Base-by-base conservation (phyloP, 192 early-diverging fungal genomes). In the Funneliformis geosporum region DNA sequence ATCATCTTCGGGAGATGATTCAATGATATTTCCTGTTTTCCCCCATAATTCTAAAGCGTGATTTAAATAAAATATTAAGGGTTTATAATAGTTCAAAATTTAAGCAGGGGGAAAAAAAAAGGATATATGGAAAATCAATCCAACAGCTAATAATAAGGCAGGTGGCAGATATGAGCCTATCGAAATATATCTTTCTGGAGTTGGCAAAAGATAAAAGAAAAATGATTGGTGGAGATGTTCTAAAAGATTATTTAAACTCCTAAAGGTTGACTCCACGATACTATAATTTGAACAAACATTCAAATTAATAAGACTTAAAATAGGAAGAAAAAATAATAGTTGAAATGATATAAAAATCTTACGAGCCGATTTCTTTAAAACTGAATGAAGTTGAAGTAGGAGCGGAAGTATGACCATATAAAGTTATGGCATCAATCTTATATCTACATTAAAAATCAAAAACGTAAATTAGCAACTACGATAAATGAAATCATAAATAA, bases 161-260 rank as follows among this genome's bases (percentile, higher is more conserved):
- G 96, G 95, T 23, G 94, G 95, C 76, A 97, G 91, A 82, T 97
- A 99, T 70, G 94, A 88, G 62, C 93, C 92, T 62, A 99, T 93
- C 2, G 96, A 96, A 42, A 97, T 92, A 84, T 94, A 96, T 60
- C 86, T 85, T 25, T 86, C 77, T 69, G 92, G 90, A 16, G 89
- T 87, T n/a, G 93, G 93, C 81, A 97, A 88, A n/a, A 96, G 86
- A 83, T 99, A 99, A 80, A 98, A 97, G 87, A 96, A 99, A 85
- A 95, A 99, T 50, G 96, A 94, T 82, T 97, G 96, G 80, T 99
- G 97, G 55, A 99, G 88, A 72, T 94, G 91, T 82, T 99, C 97
- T 61, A 99, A 87, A 61, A 99, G 79, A 80, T 97, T 98, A 86
- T 95, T 97, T 62, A 96, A 86, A 79, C 92, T 94, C 75, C 95